Conservation (phyloP, 306 rosid genomes). For the Malus sieversii region DNA sequence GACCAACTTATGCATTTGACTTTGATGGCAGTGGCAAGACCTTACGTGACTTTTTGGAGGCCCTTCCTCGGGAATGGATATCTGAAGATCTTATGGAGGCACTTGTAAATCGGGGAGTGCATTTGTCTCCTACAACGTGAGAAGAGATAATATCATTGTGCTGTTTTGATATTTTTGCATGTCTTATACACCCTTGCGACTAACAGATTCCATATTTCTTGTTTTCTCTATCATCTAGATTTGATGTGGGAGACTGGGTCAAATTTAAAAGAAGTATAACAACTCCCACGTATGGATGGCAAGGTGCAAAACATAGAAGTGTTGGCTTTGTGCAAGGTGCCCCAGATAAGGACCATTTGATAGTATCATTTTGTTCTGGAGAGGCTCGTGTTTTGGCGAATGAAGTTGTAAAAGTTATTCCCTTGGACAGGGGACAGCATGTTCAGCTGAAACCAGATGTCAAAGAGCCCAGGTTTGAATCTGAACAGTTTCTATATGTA, state of each 20-base stretch:
- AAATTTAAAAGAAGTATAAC: slow-evolving; percentile 71
- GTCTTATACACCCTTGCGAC: neutral
- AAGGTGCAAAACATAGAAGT: slow-evolving; percentile 66
- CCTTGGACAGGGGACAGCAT: slow-evolving; percentile 93
- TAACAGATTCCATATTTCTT: neutral
- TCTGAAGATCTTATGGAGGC: slow-evolving; percentile 97
- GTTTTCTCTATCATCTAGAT: slow-evolving; percentile 37
- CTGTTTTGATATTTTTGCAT: slow-evolving; percentile 11
- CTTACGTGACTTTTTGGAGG: slow-evolving; percentile 77
- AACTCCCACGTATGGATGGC: slow-evolving; percentile 89
- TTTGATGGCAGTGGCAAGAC: slow-evolving; percentile 78
- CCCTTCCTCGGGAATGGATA: slow-evolving; percentile 91
- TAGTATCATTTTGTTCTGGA: slow-evolving; percentile 91
- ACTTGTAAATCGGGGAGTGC: slow-evolving; percentile 61
- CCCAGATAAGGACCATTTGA: slow-evolving; percentile 65
- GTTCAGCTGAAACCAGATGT: slow-evolving; percentile 84
- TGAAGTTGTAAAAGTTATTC: slow-evolving; percentile 90
- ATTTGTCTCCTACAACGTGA: slow-evolving; percentile 73
- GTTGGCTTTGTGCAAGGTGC: slow-evolving; percentile 94
- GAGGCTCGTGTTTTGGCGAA: slow-evolving; percentile 70
- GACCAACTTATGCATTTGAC: slow-evolving; percentile 13
- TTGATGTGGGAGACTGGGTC: slow-evolving; percentile 90
- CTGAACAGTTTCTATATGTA: neutral
- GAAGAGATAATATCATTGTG: slow-evolving; percentile 20
- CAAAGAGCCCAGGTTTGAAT: slow-evolving; percentile 77